Evolutionary conservation across 148 eudicot genomes (phyloP).

Genomic region (Selenicereus undatus): DNA sequence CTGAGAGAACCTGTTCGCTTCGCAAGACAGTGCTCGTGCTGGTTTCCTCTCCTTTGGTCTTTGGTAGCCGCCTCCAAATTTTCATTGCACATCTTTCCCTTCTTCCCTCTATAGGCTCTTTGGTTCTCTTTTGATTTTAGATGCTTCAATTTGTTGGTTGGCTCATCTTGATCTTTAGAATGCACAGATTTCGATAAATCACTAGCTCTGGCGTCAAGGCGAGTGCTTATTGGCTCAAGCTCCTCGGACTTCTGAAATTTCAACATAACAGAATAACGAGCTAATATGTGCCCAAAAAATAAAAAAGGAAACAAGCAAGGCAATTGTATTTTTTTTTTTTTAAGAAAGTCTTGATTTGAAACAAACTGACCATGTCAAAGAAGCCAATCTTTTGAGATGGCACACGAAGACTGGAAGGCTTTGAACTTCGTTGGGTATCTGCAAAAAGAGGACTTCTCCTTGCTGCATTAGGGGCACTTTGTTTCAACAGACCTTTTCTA

Average conservation of each 20-base stretch:
- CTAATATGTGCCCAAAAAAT: background rate
- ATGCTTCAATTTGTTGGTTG: background rate
- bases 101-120: background rate
- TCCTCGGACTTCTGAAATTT: conserved; percentile 17
- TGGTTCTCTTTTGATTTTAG: conserved; percentile 12
- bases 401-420: conserved; percentile 25
- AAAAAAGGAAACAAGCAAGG: no score
- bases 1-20: conserved; percentile 3
- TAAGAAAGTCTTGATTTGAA: no score
- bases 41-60: conserved; percentile 6
- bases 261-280: background rate
- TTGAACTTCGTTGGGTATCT: conserved; percentile 10
- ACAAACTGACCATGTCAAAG: conserved; percentile 28
- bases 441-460: conserved; percentile 21
- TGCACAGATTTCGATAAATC: background rate
- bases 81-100: background rate
- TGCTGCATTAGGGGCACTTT: conserved; percentile 5
- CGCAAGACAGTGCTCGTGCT: conserved; percentile 4
- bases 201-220: background rate
- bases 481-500: conserved; percentile 5
- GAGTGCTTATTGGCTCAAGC: background rate
- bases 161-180: conserved; percentile 4
- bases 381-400: conserved; percentile 29
- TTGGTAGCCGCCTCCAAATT: background rate
- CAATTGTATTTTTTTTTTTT: no score